phyloP scores from a whole-genome alignment of 2,329 filamentous ascomycete species.

The Thermomyces lanuginosus region DNA sequence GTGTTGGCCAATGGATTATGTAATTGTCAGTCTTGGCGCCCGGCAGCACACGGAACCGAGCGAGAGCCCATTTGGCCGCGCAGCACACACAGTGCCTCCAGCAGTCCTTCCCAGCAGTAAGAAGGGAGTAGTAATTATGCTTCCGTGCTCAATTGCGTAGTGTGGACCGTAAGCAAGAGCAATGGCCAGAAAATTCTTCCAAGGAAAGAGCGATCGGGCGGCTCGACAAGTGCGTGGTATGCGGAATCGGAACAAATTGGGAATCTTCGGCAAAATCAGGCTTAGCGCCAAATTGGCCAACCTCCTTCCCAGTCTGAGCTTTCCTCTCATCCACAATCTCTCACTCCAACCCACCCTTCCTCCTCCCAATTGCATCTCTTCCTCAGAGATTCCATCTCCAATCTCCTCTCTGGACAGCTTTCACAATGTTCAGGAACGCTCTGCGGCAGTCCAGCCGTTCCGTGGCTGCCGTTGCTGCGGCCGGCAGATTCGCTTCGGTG shows the following conservation, averaged over 20 bases:
- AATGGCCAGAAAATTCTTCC: no score
- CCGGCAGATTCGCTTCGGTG: constrained; percentile 85
- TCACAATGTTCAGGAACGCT: constrained; percentile 93
- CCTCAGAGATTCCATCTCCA: constrained; percentile 27
- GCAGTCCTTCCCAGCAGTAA: no score
- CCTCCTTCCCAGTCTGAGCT: constrained; percentile 26
- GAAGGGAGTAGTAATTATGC: no score
- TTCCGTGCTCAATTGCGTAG: no score
- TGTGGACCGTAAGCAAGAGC: no score
- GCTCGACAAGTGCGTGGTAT: no score
- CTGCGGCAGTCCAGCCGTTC: constrained; percentile 91
- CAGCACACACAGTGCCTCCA: no score
- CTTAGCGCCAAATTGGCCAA: constrained; percentile 26
- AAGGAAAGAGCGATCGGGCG: no score
- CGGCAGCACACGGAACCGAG: no score
- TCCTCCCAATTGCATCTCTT: constrained; percentile 25
- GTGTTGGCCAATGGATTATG: no score
- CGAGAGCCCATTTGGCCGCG: no score
- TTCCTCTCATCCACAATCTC: constrained; percentile 20
- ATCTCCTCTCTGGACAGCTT: constrained; percentile 24
- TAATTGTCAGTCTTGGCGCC: no score
- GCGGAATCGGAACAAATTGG: constrained; percentile 23
- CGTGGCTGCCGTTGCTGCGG: constrained; percentile 83
- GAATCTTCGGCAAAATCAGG: constrained; percentile 23
- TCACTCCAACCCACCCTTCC: constrained; percentile 19